Evolutionary conservation across 2,329 filamentous ascomycete genomes (phyloP).

Genomic region (Botrytis galanthina): DNA sequence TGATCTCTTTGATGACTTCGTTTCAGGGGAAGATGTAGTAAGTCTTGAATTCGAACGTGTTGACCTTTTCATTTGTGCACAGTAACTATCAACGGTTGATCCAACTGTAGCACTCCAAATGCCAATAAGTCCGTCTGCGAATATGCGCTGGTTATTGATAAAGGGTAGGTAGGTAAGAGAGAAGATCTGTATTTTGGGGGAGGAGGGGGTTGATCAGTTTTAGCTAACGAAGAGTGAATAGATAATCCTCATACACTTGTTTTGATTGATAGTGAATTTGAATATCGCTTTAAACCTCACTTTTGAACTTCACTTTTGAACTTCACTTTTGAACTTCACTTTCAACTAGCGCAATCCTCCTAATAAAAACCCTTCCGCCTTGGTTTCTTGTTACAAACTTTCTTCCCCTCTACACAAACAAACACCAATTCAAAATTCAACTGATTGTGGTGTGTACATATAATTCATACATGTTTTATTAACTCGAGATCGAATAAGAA

Average conservation of each 20-base stretch:
- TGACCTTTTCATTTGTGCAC: no score
- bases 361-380: neutral
- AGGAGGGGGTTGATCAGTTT: no score
- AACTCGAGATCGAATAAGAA: neutral
- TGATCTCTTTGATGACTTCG: no score
- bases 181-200: no score
- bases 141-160: no score
- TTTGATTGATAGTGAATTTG: neutral
- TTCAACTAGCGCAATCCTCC: neutral
- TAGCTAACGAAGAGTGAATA: neutral
- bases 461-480: neutral
- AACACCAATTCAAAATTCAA: neutral
- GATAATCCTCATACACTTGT: neutral
- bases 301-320: no score
- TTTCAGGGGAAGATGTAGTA: no score
- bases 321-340: neutral
- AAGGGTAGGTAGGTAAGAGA: no score
- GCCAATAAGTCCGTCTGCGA: no score
- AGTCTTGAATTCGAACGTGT: no score
- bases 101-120: no score
- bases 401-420: neutral
- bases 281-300: neutral
- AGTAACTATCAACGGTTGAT: no score
- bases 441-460: neutral
- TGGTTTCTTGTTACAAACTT: neutral